phyloP scores from a whole-genome alignment of 2,329 filamentous ascomycete species.

The Aureobasidium sp. region DNA sequence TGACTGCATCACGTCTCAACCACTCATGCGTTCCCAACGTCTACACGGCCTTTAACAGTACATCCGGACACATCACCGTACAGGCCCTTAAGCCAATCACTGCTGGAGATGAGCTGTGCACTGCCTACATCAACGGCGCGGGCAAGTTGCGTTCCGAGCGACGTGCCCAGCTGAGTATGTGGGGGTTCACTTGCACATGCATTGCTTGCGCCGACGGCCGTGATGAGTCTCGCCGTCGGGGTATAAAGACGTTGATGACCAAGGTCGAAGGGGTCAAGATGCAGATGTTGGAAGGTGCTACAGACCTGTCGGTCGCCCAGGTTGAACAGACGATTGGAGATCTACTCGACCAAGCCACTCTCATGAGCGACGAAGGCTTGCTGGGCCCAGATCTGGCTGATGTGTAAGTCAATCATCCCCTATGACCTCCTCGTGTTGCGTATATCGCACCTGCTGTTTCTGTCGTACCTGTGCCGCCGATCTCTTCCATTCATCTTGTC shows the following conservation, averaged over 20 bases:
- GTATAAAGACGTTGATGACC: not conserved
- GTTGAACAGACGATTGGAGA: constrained; percentile 8
- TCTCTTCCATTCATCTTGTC: not conserved
- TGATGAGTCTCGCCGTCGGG: not conserved
- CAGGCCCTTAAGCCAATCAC: constrained; percentile 25
- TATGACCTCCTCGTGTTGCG: not conserved
- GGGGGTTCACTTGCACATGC: constrained; percentile 27
- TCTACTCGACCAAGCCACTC: constrained; percentile 17
- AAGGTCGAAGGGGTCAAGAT: not conserved
- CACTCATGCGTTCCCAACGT: constrained; percentile 19
- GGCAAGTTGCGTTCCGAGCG: constrained; percentile 15
- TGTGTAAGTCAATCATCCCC: constrained; percentile 1
- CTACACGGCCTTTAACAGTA: constrained; percentile 16
- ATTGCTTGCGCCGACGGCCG: constrained; percentile 21
- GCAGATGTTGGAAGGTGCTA: not conserved
- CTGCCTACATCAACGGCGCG: constrained; percentile 19
- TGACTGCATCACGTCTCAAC: constrained; percentile 15
- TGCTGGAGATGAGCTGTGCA: constrained; percentile 24
- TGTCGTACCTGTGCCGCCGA: not conserved
- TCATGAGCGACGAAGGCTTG: constrained; percentile 21
- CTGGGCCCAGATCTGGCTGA: constrained; percentile 10
- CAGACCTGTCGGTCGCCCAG: not conserved
- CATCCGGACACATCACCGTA: constrained; percentile 17
- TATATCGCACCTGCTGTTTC: not conserved
- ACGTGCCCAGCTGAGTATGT: constrained; percentile 18